A percentile compares a stretch with the other conserved stretches of the same genome.
phyloP scores from a whole-genome alignment of 169 alveolate genomes.

The Babesia bovis region DNA sequence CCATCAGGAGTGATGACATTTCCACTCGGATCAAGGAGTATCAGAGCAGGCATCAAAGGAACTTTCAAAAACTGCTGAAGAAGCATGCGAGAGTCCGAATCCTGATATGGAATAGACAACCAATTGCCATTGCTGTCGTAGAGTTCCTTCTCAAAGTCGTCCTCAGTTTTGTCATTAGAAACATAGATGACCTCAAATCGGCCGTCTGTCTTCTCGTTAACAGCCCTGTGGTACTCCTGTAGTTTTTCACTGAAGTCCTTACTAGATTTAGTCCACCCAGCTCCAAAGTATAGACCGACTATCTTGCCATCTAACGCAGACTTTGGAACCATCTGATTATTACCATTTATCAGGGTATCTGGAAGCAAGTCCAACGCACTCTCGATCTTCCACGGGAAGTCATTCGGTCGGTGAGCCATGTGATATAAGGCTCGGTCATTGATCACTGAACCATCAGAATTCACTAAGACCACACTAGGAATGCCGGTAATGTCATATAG shows the following conservation, averaged over 20 bases:
- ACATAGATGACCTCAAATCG: conserved; percentile 53
- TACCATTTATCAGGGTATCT: conserved; percentile 44
- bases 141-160: conserved; percentile 43
- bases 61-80: conserved; percentile 47
- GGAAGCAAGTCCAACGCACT: conserved; percentile 52
- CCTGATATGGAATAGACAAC: conserved; percentile 48
- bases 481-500: conserved; percentile 40
- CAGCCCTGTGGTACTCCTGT: conserved; percentile 37
- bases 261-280: conserved; percentile 37
- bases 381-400: conserved; percentile 66
- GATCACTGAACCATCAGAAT: conserved; percentile 56
- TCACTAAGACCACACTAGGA: conserved; percentile 62
- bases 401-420: conserved; percentile 47
- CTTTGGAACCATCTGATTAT: conserved; percentile 51
- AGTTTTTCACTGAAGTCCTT: conserved; percentile 52
- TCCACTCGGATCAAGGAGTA: conserved; percentile 62
- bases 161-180: conserved; percentile 26
- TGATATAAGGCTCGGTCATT: conserved; percentile 60
- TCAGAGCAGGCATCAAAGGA: conserved; percentile 32
- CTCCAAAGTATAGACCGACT: conserved; percentile 55
- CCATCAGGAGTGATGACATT: conserved; percentile 52
- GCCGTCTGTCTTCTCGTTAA: conserved; percentile 54
- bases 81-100: conserved; percentile 29
- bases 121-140: conserved; percentile 34
- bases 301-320: conserved; percentile 48